Base-by-base conservation (phyloP, 805 yeast genomes). In the Tetrapisispora fleetii region DNA sequence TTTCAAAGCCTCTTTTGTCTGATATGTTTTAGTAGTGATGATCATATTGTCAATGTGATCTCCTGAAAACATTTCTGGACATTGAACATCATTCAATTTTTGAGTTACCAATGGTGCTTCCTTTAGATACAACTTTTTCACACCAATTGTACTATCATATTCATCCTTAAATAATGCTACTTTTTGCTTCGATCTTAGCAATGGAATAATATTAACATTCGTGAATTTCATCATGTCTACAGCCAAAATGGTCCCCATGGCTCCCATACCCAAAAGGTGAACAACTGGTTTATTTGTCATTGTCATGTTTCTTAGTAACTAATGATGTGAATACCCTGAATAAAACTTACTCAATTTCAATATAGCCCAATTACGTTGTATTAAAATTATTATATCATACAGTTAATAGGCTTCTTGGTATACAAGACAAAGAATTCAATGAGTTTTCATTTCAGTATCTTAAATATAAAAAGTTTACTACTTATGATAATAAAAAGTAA, bases 11-110 rank as follows among this genome's bases (percentile, higher is more conserved):
- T 64, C 62, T 21, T 72, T 67, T 0, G 95, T 84, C 58, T 84
- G 86, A 52, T 83, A 79, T 0, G 95, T 80, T 64, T 91, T 91
- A 4, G 95, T 88, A 10, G 95, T 71, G 10, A 91, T 75, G 9
- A 91, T 73, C 50, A 91, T 65, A 56, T 81, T 76, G 17, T 72
- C 70, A 41, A 85, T 79, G 1, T 59, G 59, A 2, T 50, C 54
- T 2, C 52, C 53, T 11, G 44, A 58, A 48, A 38, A 47, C 17
- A 43, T 22, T 24, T 42, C 46, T 4, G 49, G 49, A 33, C 43
- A 38, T 17, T 42, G 21, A 35, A 50, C 44, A 47, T 1, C 54
- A 50, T 30, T 28, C 24, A 14, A 13, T 18, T 33, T 50, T 50
- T 6, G 43, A 28, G 16, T 47, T 18, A 37, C 44, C 42, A 49